Evolutionary conservation across 2,329 filamentous ascomycete genomes (phyloP).

Genomic region (Ophiostoma australiae): DNA sequence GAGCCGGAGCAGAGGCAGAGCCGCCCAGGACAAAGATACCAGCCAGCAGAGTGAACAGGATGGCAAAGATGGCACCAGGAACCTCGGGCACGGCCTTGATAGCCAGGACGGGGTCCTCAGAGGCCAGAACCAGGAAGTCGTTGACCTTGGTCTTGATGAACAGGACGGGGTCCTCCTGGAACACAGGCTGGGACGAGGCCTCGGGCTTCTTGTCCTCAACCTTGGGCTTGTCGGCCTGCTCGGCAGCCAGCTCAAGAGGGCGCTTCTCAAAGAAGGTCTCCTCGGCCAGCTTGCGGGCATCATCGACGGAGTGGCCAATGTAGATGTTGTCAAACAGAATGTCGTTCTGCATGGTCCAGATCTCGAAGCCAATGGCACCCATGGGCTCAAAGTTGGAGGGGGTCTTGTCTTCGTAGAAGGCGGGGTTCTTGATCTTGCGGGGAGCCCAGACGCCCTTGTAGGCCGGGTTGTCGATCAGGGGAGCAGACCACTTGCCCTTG

Average conservation of each 20-base stretch:
- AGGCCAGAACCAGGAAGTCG: conserved; percentile 78
- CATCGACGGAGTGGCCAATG: conserved; percentile 92
- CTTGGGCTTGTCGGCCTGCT: conserved; percentile 77
- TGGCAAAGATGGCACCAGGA: conserved; percentile 69
- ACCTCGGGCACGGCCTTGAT: conserved; percentile 89
- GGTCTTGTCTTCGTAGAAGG: conserved; percentile 94
- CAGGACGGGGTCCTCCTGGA: conserved; percentile 81
- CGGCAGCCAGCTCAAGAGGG: conserved; percentile 71
- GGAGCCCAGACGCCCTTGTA: conserved; percentile 97
- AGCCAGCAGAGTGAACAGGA: conserved; percentile 65
- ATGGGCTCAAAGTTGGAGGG: conserved; percentile 97
- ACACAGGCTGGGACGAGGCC: conserved; percentile 72
- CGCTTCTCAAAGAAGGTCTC: conserved; percentile 91
- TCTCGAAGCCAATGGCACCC: conserved; percentile 96
- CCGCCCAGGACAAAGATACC: conserved; percentile 53
- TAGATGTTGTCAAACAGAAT: conserved; percentile 99
- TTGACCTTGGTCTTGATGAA: conserved; percentile 92
- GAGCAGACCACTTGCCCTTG: conserved; percentile 98
- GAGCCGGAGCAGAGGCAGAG: conserved; percentile 51
- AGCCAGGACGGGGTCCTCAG: conserved; percentile 76
- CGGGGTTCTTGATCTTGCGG: conserved; percentile 93
- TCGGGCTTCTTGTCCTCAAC: conserved; percentile 56
- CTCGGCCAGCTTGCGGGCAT: conserved; percentile 80
- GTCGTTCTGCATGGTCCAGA: conserved; percentile 99
- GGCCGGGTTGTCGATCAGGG: conserved; percentile 90